Conservation (phyloP, 306 rosid species). For the Prunus kanzakura region DNA sequence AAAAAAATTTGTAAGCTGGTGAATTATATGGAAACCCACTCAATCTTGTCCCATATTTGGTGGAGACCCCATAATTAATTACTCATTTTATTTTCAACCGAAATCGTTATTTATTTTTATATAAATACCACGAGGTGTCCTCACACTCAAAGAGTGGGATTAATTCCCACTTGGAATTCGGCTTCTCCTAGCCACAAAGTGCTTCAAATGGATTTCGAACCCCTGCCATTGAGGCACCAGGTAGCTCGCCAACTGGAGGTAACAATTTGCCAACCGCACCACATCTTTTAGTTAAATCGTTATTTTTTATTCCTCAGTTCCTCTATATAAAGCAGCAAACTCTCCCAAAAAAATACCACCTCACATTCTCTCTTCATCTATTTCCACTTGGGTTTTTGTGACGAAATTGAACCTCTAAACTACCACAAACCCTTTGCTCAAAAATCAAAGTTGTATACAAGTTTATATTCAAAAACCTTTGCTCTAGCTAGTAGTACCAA, state of each 20-base stretch:
- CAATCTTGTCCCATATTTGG: constrained; percentile 6
- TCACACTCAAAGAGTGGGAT: too few species aligned
- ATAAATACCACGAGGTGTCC: too few species aligned
- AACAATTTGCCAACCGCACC: too few species aligned
- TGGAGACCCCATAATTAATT: constrained; percentile 10
- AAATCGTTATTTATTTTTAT: background rate
- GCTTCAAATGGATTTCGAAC: too few species aligned
- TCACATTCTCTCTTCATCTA: background rate
- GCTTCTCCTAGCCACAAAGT: too few species aligned
- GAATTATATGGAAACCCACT: constrained; percentile 30
- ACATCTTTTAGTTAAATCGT: background rate
- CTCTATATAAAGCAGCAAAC: background rate
- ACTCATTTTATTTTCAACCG: background rate
- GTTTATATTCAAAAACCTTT: background rate
- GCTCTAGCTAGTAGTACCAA: background rate
- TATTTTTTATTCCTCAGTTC: background rate
- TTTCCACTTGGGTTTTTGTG: background rate
- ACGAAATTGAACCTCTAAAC: too few species aligned
- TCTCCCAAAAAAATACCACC: background rate
- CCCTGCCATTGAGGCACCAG: too few species aligned
- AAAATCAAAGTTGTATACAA: background rate
- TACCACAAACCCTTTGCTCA: background rate
- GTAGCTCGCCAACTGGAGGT: too few species aligned
- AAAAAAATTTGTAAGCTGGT: background rate
- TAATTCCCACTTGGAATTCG: too few species aligned